A percentile compares a stretch with the other conserved stretches of the same genome.
Conservation (phyloP, 768 basidiomycete species). For the Strobilomyces echinocephalus region DNA sequence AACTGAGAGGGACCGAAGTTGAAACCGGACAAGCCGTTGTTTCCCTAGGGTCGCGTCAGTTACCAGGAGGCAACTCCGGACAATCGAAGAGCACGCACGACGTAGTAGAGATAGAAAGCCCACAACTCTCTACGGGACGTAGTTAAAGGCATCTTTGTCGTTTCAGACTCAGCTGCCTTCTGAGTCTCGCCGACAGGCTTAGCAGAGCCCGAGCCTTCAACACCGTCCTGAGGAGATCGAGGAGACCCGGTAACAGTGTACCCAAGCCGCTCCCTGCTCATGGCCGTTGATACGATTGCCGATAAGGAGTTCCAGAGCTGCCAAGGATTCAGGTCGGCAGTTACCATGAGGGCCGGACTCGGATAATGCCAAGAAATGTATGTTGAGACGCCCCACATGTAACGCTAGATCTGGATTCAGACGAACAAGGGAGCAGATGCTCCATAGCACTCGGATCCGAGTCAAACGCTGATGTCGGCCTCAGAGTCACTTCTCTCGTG, state of each 20-base stretch:
- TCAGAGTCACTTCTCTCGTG: no score
- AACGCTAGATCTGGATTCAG: no score
- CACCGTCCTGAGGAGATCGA: not conserved
- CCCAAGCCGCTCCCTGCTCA: not conserved
- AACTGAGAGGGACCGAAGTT: slow-evolving; percentile 74
- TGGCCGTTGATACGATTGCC: slow-evolving; percentile 1
- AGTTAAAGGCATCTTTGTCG: slow-evolving; percentile 8
- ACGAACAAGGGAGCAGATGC: not conserved
- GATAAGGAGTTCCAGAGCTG: not conserved
- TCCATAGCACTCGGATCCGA: no score
- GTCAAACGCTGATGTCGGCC: not conserved
- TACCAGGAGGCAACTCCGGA: not conserved
- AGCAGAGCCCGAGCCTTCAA: not conserved
- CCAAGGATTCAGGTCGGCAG: not conserved
- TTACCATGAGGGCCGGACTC: no score
- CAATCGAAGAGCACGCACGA: slow-evolving; percentile 27
- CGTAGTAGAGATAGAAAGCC: slow-evolving; percentile 58
- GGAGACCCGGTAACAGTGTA: not conserved
- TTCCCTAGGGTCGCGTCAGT: slow-evolving; percentile 37
- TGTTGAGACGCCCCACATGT: no score
- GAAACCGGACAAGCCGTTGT: slow-evolving; percentile 64
- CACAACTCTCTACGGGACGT: slow-evolving; percentile 51
- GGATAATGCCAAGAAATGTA: not conserved
- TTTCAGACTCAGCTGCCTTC: not conserved
- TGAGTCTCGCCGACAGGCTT: not conserved